Conservation (phyloP, 441 rosid genomes). For the Jatropha multifida region DNA sequence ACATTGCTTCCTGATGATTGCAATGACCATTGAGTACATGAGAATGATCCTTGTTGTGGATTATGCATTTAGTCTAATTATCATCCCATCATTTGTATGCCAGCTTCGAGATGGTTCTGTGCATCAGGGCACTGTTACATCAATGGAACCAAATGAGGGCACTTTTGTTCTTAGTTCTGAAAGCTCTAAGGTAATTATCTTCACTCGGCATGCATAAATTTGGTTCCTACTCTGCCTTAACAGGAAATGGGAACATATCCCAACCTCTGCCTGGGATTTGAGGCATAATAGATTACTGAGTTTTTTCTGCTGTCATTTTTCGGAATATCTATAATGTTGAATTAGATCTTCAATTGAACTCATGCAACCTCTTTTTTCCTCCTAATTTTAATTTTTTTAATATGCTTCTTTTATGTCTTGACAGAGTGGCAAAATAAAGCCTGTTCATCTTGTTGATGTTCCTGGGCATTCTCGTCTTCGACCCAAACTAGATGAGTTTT, state of each 20-base stretch:
- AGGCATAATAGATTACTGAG: background rate
- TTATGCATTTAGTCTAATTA: conserved; percentile 19
- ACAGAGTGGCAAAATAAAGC: conserved; percentile 67
- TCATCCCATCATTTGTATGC: conserved; percentile 23
- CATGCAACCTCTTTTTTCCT: background rate
- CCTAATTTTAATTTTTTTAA: background rate
- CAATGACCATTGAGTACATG: background rate
- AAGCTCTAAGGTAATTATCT: conserved; percentile 48
- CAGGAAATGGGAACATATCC: background rate
- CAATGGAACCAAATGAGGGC: conserved; percentile 91
- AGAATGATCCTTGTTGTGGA: background rate
- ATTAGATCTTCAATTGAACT: background rate
- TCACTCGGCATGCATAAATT: conserved; percentile 20
- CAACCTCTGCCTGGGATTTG: background rate
- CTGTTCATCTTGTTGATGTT: conserved; percentile 86
- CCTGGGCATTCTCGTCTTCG: conserved; percentile 92
- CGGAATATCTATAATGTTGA: background rate
- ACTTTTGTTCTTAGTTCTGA: conserved; percentile 70
- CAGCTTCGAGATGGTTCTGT: conserved; percentile 90
- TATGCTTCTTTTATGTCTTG: conserved; percentile 7
- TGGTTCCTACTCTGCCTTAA: background rate
- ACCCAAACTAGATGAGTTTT: conserved; percentile 69
- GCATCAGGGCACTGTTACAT: conserved; percentile 79
- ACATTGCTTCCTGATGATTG: background rate
- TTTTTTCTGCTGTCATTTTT: background rate